These are phyloP conservation scores for Vicia faba DNA, from an alignment of 306 rosid species.

Conservation along the genomic window DNA sequence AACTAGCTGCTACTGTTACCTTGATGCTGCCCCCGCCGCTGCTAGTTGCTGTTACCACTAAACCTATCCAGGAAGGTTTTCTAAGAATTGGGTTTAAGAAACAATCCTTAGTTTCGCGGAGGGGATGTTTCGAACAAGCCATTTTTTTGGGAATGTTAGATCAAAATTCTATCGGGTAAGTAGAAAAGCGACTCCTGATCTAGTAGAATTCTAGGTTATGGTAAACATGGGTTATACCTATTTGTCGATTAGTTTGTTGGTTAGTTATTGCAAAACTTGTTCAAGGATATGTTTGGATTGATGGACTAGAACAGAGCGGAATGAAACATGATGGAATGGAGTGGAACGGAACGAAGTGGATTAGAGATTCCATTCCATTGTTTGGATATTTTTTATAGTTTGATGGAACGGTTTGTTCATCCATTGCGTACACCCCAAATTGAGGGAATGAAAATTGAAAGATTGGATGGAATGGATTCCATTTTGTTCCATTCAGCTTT, in stretches of 20 bases:
- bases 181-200: slow-evolving; percentile 9
- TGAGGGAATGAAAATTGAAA: too few relatives aligned
- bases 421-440: too few relatives aligned
- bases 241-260: slow-evolving; percentile 1
- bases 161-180: background rate
- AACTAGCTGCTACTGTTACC: background rate
- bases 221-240: slow-evolving; percentile 7
- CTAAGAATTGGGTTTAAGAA: background rate
- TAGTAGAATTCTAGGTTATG: slow-evolving; percentile 24
- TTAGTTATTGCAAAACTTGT: background rate
- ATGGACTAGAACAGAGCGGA: too few relatives aligned
- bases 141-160: background rate
- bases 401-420: too few relatives aligned
- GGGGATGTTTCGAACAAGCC: too few relatives aligned
- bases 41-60: background rate
- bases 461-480: too few relatives aligned
- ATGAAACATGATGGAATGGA: too few relatives aligned
- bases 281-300: background rate
- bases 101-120: too few relatives aligned
- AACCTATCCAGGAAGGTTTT: background rate
- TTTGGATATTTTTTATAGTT: too few relatives aligned
- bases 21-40: background rate
- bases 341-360: too few relatives aligned
- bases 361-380: too few relatives aligned
- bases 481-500: too few relatives aligned